These are phyloP conservation scores for Cystobasidium sp. DNA, from an alignment of 1,284 basidiomycete species.

Conservation along the genomic window DNA sequence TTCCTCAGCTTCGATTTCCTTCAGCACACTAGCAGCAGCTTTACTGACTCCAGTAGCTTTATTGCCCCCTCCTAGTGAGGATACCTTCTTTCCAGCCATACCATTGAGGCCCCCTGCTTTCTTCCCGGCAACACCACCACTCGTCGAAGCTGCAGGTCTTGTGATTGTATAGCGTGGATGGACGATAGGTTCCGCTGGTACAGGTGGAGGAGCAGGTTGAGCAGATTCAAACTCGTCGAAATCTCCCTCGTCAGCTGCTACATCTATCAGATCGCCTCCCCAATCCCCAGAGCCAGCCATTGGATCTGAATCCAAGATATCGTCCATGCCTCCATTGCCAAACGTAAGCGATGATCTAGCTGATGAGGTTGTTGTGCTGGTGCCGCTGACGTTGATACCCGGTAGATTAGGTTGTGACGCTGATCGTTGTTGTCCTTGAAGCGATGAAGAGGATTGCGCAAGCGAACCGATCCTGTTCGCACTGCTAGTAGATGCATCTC, in stretches of 20 bases:
- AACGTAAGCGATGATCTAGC: conserved; percentile 58
- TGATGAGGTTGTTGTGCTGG: conserved; percentile 5
- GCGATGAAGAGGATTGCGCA: background rate
- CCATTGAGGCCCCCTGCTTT: background rate
- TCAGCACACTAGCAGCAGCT: conserved; percentile 25
- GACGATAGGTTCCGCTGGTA: conserved; percentile 19
- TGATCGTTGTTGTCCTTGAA: conserved; percentile 26
- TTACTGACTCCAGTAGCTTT: conserved; percentile 24
- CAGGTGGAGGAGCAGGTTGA: conserved; percentile 21
- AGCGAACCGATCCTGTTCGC: background rate
- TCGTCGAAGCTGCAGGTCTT: conserved; percentile 10
- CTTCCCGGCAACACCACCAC: background rate
- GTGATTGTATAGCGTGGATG: conserved; percentile 40
- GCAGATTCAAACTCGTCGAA: conserved; percentile 57
- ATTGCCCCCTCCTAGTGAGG: background rate
- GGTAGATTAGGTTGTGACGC: conserved; percentile 24
- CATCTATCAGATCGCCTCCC: conserved; percentile 78
- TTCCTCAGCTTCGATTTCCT: conserved; percentile 34
- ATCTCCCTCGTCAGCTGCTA: conserved; percentile 86
- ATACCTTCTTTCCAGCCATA: conserved; percentile 16
- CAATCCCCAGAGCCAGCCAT: conserved; percentile 65
- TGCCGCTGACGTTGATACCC: conserved; percentile 9
- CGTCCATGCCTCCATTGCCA: conserved; percentile 62
- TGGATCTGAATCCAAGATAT: conserved; percentile 56
- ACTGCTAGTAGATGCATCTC: background rate